A percentile compares a stretch with the other conserved stretches of the same genome.
phyloP scores from a whole-genome alignment of 257 asterid species.

The Rehmannia glutinosa region DNA sequence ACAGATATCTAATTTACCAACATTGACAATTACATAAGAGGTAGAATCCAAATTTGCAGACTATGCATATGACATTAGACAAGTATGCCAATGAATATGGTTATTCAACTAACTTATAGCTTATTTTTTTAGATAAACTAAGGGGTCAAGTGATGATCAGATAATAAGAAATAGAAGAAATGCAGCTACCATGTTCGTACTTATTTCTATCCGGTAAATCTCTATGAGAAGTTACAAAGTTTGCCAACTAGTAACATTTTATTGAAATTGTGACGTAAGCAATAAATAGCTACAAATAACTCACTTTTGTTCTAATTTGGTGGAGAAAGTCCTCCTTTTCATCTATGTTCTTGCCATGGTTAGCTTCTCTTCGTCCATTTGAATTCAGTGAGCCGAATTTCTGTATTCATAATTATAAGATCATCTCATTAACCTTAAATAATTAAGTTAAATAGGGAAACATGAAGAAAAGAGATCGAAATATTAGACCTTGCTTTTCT shows the following conservation, averaged over 20 bases:
- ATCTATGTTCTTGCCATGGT: conserved; percentile 39
- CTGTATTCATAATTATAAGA: conserved; percentile 31
- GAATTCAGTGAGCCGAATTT: conserved; percentile 34
- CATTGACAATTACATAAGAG: background rate
- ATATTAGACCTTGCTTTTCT: conserved; percentile 55
- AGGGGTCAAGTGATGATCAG: background rate
- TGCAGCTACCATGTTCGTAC: background rate
- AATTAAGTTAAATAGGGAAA: background rate
- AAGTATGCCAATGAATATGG: no score
- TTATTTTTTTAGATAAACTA: conserved; percentile 9
- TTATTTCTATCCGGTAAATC: no score
- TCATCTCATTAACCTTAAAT: background rate
- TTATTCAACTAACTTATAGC: background rate
- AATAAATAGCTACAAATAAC: conserved; percentile 21
- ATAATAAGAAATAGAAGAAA: background rate
- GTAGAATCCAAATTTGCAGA: background rate
- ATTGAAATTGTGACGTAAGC: background rate
- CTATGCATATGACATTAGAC: background rate
- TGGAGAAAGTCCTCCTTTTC: conserved; percentile 82
- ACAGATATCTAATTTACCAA: no score
- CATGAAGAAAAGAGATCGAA: background rate
- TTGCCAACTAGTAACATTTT: background rate
- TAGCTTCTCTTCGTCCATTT: conserved; percentile 31
- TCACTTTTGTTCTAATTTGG: conserved; percentile 91
- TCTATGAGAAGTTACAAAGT: background rate